These are phyloP conservation scores for Solanum etuberosum DNA, from an alignment of 257 asterid species.

Conservation along the genomic window DNA sequence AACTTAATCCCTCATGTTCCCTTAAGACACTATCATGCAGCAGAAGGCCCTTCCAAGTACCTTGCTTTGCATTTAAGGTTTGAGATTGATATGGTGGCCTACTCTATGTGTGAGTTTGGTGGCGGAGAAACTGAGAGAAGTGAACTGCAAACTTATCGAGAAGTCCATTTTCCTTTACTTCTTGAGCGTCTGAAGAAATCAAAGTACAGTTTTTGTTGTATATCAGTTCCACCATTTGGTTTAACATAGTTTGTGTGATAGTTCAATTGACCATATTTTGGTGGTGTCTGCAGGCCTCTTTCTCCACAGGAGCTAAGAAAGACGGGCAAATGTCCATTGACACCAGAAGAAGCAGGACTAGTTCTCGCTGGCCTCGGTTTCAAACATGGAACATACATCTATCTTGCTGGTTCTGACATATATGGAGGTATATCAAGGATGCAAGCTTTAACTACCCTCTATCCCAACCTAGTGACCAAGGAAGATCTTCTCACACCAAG, in stretches of 20 bases:
- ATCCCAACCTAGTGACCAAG: constrained; percentile 67
- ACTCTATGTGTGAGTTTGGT: constrained; percentile 87
- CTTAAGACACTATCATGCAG: neutral
- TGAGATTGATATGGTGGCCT: constrained; percentile 97
- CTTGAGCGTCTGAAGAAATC: constrained; percentile 63
- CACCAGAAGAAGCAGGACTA: constrained; percentile 94
- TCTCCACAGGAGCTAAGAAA: constrained; percentile 46
- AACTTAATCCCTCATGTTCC: constrained; percentile 30
- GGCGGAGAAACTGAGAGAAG: constrained; percentile 64
- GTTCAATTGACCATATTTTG: neutral
- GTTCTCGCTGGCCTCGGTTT: constrained; percentile 83
- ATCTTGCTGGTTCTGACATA: constrained; percentile 80
- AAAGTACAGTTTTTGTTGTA: constrained; percentile 17
- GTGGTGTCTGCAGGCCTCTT: constrained; percentile 22
- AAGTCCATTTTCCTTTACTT: constrained; percentile 68
- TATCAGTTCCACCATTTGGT: neutral
- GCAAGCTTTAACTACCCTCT: constrained; percentile 53
- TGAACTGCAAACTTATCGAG: constrained; percentile 69
- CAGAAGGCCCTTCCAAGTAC: constrained; percentile 36
- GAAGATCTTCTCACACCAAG: constrained; percentile 67
- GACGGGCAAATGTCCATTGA: constrained; percentile 74
- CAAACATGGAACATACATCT: constrained; percentile 43
- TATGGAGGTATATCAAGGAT: constrained; percentile 72
- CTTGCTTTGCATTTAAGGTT: constrained; percentile 90
- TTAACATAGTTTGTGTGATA: neutral